Evolutionary conservation across 345 rosid genomes (phyloP).

Genomic region (Anastatica hierochuntica): DNA sequence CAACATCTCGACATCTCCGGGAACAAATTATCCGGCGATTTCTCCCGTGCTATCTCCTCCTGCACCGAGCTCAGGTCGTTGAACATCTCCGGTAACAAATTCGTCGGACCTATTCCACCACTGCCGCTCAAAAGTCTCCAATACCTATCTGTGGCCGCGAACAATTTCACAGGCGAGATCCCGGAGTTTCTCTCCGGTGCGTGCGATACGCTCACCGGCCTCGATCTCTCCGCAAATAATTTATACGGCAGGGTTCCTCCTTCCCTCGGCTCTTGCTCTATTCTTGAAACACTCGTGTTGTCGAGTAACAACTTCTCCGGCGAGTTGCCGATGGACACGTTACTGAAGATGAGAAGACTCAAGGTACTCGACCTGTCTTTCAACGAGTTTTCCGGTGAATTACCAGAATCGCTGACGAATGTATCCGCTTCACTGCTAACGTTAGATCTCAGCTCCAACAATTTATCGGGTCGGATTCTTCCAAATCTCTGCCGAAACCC

Average conservation of each 20-base stretch:
- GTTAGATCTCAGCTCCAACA: constrained; percentile 80
- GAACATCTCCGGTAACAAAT: constrained; percentile 55
- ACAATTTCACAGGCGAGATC: constrained; percentile 55
- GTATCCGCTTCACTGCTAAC: constrained; percentile 42
- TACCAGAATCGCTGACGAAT: constrained; percentile 54
- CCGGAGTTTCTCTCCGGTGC: constrained; percentile 52
- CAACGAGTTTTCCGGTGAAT: constrained; percentile 48
- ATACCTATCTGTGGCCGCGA: constrained; percentile 42
- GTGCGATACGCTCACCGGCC: constrained; percentile 56
- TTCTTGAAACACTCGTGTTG: constrained; percentile 47
- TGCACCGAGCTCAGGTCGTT: constrained; percentile 53
- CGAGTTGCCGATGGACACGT: constrained; percentile 49
- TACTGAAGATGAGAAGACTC: constrained; percentile 50
- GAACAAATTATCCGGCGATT: constrained; percentile 57
- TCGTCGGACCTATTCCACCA: constrained; percentile 53
- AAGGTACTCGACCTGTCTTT: constrained; percentile 46
- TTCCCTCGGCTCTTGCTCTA: constrained; percentile 48
- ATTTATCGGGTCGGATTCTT: constrained; percentile 51
- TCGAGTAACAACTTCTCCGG: constrained; percentile 65
- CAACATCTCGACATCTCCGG: constrained; percentile 68
- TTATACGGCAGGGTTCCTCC: constrained; percentile 62
- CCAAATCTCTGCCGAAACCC: constrained; percentile 45
- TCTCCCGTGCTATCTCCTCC: constrained; percentile 37
- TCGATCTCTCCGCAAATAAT: constrained; percentile 68
- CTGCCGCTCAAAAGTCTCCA: constrained; percentile 43